These are phyloP conservation scores for Castanospermum australe DNA, from an alignment of 306 rosid species.

Conservation along the genomic window DNA sequence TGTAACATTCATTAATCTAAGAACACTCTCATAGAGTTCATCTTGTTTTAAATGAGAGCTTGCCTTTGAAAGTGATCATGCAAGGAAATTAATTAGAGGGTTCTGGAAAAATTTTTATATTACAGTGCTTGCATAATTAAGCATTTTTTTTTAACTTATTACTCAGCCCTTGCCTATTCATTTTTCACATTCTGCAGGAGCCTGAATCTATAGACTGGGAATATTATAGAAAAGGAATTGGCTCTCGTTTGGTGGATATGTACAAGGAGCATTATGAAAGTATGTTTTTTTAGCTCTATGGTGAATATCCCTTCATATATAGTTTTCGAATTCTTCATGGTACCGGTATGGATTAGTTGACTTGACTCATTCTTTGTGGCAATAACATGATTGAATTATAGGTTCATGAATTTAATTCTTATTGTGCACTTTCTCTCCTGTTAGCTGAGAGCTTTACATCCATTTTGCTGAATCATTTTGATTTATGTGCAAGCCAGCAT, in stretches of 20 bases:
- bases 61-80: not conserved
- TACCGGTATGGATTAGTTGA: not conserved
- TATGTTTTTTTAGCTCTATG: conserved; percentile 43
- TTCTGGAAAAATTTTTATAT: not conserved
- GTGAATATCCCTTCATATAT: not conserved
- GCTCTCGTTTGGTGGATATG: conserved; percentile 94
- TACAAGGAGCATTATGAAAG: conserved; percentile 96
- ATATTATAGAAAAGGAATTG: conserved; percentile 90
- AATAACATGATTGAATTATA: not conserved
- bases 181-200: conserved; percentile 57
- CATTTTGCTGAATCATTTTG: not conserved
- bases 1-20: not conserved
- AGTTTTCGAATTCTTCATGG: not conserved
- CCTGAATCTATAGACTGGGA: conserved; percentile 99
- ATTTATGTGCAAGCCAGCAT: not conserved
- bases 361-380: not conserved
- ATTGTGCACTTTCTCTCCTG: not conserved
- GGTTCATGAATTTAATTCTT: not conserved
- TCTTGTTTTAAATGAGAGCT: not conserved
- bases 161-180: not conserved
- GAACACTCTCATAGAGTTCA: not conserved
- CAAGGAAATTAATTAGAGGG: not conserved
- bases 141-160: not conserved
- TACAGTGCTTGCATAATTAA: too few species aligned
- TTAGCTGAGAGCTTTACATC: not conserved